Evolutionary conservation across 306 rosid species (phyloP), one percentile per base, ranked within the genome.

Genomic region (Cicer bijugum): DNA sequence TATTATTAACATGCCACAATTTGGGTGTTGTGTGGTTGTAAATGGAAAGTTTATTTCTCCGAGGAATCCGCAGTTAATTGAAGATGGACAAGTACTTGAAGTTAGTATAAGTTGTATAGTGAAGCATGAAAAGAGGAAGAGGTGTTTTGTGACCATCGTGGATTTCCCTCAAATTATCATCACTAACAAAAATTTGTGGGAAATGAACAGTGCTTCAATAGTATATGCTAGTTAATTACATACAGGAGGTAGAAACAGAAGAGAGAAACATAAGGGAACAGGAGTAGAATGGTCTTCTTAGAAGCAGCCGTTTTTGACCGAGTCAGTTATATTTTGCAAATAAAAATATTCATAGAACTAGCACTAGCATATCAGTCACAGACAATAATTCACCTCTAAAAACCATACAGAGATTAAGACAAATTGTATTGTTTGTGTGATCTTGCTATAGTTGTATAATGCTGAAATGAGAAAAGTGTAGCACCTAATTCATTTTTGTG

Each of bases 21-120:
- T 20, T 33, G 74, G 74, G 12, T 50, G 35, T 17, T 37, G 40
- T 19, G 9, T 45, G 56, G 9, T 55, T 5, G 53, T 67, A 51
- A 76, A 72, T n/a, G 86, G 86, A 62, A 73, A 76, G 0, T 6
- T 6, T 11, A 76, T 16, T 6, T 10, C 2, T 7, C 48, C 53
- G 15, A 81, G 67, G 8, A 11, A 35, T 75, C 81, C 76, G n/a
- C 84, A 79, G 44, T 3, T 0, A 35, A 82, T 57, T n/a, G 73
- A 71, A 50, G 3, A 16, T 7, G 38, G 51, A 72, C 84, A 83
- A 15, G 1, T 28, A 16, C 0, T 11, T 43, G 73, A 53, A 0
- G 75, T 57, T 0, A 61, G 28, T 17, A 42, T 48, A 43, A 79
- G 79, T 12, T 17, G 10, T 20, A 12, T n/a, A 3, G 5, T 11